Evolutionary conservation across 2,329 filamentous ascomycete genomes (phyloP).

Genomic region (Cladophialophora yegresii): DNA sequence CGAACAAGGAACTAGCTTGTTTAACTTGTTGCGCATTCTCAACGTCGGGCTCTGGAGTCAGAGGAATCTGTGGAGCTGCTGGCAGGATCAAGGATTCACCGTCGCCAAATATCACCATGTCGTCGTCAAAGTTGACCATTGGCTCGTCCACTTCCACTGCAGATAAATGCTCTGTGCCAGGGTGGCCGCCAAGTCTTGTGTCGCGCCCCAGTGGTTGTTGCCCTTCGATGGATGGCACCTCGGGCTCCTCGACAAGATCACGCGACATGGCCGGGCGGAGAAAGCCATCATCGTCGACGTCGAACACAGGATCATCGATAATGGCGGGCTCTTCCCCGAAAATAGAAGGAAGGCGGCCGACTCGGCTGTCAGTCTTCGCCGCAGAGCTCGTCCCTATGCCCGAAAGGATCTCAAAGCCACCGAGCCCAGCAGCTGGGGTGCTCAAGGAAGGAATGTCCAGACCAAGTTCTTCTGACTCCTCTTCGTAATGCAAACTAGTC

Average conservation of each 20-base stretch:
- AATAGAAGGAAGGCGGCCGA: slow-evolving; percentile 37
- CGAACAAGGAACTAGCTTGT: slow-evolving; percentile 22
- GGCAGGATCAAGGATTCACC: slow-evolving; percentile 38
- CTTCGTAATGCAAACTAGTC: slow-evolving; percentile 39
- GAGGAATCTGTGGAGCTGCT: slow-evolving; percentile 32
- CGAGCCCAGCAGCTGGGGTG: slow-evolving; percentile 42
- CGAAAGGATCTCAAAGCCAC: slow-evolving; percentile 42
- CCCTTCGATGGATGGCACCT: slow-evolving; percentile 1
- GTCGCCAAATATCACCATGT: slow-evolving; percentile 38
- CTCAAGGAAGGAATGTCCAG: slow-evolving; percentile 55
- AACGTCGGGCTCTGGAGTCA: slow-evolving; percentile 21
- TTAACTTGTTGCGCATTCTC: slow-evolving; percentile 24
- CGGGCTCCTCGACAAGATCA: slow-evolving; percentile 26
- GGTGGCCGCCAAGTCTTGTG: neutral
- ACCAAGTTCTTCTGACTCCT: slow-evolving; percentile 40
- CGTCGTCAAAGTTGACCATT: slow-evolving; percentile 37
- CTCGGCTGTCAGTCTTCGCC: slow-evolving; percentile 39
- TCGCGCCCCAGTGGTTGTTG: neutral
- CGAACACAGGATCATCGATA: slow-evolving; percentile 58
- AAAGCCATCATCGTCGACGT: slow-evolving; percentile 63
- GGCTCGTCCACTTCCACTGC: slow-evolving; percentile 4
- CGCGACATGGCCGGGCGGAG: slow-evolving; percentile 46
- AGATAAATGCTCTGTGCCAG: neutral
- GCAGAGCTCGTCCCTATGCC: slow-evolving; percentile 48
- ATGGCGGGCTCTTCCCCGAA: slow-evolving; percentile 50